Evolutionary conservation across 2,329 filamentous ascomycete genomes (phyloP).

Genomic region (Colletotrichum costaricense): DNA sequence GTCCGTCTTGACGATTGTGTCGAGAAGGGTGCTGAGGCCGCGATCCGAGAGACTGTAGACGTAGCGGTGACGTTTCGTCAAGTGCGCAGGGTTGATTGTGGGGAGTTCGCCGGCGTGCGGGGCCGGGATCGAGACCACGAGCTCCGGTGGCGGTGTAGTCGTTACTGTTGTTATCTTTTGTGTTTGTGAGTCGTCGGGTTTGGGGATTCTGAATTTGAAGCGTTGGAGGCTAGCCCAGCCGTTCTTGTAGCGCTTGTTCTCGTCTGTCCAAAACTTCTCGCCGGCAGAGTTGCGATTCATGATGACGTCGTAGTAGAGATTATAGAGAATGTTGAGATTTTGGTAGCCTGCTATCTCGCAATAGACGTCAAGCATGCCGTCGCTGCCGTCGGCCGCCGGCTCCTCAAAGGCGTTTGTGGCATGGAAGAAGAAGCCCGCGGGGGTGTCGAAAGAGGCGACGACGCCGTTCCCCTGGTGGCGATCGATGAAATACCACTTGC

Average conservation of each 20-base stretch:
- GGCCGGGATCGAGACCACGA: constrained; percentile 51
- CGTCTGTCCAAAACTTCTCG: constrained; percentile 52
- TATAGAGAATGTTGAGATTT: constrained; percentile 72
- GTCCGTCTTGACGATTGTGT: constrained; percentile 75
- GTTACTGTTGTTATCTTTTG: constrained; percentile 30
- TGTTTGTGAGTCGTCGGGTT: background rate
- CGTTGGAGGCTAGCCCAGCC: constrained; percentile 54
- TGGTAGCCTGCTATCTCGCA: constrained; percentile 75
- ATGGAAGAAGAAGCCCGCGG: constrained; percentile 83
- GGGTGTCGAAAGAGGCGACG: constrained; percentile 74
- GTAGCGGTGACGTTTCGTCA: constrained; percentile 66
- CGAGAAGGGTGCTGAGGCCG: constrained; percentile 69
- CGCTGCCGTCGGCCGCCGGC: constrained; percentile 43
- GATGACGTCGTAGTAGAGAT: constrained; percentile 77
- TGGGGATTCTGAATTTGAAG: constrained; percentile 54
- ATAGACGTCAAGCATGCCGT: constrained; percentile 59
- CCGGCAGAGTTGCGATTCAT: constrained; percentile 62
- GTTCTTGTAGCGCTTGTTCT: constrained; percentile 51
- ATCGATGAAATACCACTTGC: constrained; percentile 81
- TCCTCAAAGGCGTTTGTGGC: constrained; percentile 82
- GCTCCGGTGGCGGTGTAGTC: constrained; percentile 16
- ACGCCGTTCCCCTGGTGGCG: constrained; percentile 71
- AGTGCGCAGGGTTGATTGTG: constrained; percentile 69
- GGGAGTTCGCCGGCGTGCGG: constrained; percentile 73
- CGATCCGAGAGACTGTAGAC: constrained; percentile 68